Percentiles rank a stretch among this genome's conserved stretches.
Evolutionary conservation across 805 yeast genomes (phyloP).

Genomic region (Scheffersomyces coipomensis): DNA sequence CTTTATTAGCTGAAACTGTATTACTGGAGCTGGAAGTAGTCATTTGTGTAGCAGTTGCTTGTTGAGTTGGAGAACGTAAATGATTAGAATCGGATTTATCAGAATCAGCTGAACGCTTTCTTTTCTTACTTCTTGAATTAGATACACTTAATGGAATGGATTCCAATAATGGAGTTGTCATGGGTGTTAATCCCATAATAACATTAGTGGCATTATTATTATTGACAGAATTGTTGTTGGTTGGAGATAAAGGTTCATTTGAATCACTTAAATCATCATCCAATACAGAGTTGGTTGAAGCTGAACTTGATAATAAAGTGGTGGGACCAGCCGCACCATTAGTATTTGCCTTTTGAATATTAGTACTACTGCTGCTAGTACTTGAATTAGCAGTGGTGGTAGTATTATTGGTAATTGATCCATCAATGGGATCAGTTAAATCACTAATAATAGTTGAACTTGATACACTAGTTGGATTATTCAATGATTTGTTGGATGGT

Average conservation of each 20-base stretch:
- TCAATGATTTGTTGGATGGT: slow-evolving; percentile 10
- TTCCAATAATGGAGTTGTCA: background rate
- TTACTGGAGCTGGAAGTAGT: background rate
- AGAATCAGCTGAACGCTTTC: background rate
- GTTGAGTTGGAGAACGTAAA: background rate
- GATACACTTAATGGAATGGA: background rate
- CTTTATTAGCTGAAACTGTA: background rate
- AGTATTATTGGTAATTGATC: background rate
- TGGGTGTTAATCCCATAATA: too few species aligned
- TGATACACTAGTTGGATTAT: slow-evolving; percentile 4
- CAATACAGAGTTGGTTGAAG: background rate
- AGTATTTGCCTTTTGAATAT: background rate
- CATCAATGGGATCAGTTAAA: slow-evolving; percentile 1
- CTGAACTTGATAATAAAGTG: slow-evolving; percentile 1
- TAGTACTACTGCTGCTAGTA: background rate
- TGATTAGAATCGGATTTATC: background rate
- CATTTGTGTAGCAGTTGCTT: background rate
- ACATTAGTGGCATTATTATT: background rate
- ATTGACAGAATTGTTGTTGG: background rate
- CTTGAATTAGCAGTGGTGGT: background rate
- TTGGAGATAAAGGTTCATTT: background rate
- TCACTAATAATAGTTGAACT: background rate
- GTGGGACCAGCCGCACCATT: slow-evolving; percentile 1
- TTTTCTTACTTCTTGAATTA: background rate
- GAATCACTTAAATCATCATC: background rate